Evolutionary conservation across 495 filamentous ascomycete genomes (phyloP).

Genomic region (Rusavskia elegans): DNA sequence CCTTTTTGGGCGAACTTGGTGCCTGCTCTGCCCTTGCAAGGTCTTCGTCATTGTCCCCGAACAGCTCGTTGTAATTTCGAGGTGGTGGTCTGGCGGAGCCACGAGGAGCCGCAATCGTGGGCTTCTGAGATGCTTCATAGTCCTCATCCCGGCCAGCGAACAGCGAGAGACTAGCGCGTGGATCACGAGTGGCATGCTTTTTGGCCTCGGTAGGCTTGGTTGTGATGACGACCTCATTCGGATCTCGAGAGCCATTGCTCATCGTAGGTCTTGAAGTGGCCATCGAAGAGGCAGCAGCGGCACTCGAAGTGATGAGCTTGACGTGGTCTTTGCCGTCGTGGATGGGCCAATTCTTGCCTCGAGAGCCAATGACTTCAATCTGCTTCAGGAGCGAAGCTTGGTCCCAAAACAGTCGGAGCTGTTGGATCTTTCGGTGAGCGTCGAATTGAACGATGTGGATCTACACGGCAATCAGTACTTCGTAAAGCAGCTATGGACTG

Average conservation of each 20-base stretch:
- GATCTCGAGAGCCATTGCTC: constrained; percentile 35
- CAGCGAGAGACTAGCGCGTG: constrained; percentile 62
- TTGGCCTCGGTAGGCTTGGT: constrained; percentile 22
- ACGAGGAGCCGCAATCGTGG: constrained; percentile 21
- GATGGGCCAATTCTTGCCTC: constrained; percentile 85
- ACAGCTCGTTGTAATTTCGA: constrained; percentile 46
- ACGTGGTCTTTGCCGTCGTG: constrained; percentile 75
- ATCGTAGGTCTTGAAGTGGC: constrained; percentile 14
- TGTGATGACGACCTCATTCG: constrained; percentile 1
- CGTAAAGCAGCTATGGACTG: neutral
- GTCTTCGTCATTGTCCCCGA: constrained; percentile 26
- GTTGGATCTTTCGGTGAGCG: constrained; percentile 53
- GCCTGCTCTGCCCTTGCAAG: constrained; percentile 6
- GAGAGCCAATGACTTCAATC: constrained; percentile 80
- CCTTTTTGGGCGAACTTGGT: constrained; percentile 5
- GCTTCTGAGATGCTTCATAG: constrained; percentile 20
- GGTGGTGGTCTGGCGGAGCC: constrained; percentile 44
- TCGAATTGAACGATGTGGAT: constrained; percentile 85
- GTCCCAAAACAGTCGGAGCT: constrained; percentile 86
- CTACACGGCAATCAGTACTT: constrained; percentile 25
- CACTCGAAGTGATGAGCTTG: constrained; percentile 44
- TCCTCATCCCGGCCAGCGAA: constrained; percentile 45
- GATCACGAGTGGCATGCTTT: constrained; percentile 41
- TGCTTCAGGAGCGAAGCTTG: constrained; percentile 86
- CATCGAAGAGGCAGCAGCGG: constrained; percentile 12